Base-by-base conservation (phyloP, 306 rosid species). In the Arachis hypogaea region DNA sequence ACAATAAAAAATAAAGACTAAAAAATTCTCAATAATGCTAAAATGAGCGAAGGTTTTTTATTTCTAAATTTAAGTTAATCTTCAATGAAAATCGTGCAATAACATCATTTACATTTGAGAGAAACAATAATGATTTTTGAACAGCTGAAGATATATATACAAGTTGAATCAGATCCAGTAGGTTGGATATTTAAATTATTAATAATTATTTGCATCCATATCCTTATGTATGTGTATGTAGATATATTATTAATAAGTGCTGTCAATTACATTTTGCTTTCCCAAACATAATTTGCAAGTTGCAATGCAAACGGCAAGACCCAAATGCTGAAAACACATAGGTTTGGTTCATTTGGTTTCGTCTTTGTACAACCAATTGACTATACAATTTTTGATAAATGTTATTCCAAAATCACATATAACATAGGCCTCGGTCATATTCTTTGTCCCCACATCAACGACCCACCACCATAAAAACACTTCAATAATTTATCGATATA, bases 381-480 rank as follows among this genome's bases (percentile, higher is more conserved):
- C 61, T 71, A 63, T 44, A 33, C 38, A 33, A 33, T 63, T 63
- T 14, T 63, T 44, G 59, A 62, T 60, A 73, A 46, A 3, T 50
- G 41, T 40, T 45, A 22, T 58, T 66, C 16, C 49, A 57, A 71
- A 43, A 50, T 59, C 6, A 33, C 38, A 33, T 22, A 22, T 1
- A 22, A 44, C 14, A 51, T 8, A 9, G 12, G 16, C 61, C 3
- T 52, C 8, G 0, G 45, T 69, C 80, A 6, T 50, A 18, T 67
- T 67, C 69, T 38, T 22, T 67, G 80, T 59, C 80, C 74, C 80
- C 60, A 41, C 79, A 75, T 49, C 49, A 65, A 36, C 66, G 18
- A 64, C 66, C 72, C 79, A 55, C 67, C 30, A 40, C 79, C 62
- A 67, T 38, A 2, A 76, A 30, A 54, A 57, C 3, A 58, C 45